phyloP scores from a whole-genome alignment of 345 rosid species.

The Eucalyptus sp. region DNA sequence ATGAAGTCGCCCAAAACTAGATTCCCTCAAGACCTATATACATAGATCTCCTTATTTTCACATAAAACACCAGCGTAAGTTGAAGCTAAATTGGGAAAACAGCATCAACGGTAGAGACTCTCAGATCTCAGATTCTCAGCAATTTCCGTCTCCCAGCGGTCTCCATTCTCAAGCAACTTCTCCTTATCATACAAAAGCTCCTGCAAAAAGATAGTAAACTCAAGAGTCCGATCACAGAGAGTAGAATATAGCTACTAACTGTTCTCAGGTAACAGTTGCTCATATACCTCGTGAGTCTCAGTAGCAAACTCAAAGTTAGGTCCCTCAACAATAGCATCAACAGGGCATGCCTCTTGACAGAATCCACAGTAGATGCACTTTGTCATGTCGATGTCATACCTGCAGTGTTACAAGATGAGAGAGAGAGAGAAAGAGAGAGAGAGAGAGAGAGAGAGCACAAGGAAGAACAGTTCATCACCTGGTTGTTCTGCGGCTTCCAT shows the following conservation, averaged over 20 bases:
- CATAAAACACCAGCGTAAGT: neutral
- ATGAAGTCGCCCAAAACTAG: neutral
- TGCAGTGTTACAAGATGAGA: slow-evolving; percentile 5
- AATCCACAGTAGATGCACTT: slow-evolving; percentile 97
- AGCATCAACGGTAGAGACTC: slow-evolving; percentile 74
- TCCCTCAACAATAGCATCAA: slow-evolving; percentile 97
- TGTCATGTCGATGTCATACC: slow-evolving; percentile 96
- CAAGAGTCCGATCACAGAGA: neutral
- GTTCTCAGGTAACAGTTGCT: neutral
- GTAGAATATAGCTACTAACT: neutral
- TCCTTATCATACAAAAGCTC: slow-evolving; percentile 93
- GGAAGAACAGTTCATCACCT: slow-evolving; percentile 29
- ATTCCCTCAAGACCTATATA: slow-evolving; percentile 1
- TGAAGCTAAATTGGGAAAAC: neutral
- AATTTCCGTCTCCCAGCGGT: slow-evolving; percentile 95
- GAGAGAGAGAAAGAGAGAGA: neutral
- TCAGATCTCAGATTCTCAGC: slow-evolving; percentile 96
- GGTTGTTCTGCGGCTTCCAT: slow-evolving; percentile 98
- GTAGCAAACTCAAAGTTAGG: slow-evolving; percentile 96
- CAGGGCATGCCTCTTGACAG: slow-evolving; percentile 99
- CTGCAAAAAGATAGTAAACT: slow-evolving; percentile 17
- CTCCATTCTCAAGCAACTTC: slow-evolving; percentile 95
- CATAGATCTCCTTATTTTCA: slow-evolving; percentile 11
- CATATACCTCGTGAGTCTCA: slow-evolving; percentile 86
- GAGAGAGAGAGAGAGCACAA: neutral